These are phyloP conservation scores for Maudiozyma turicensis DNA, from an alignment of 805 yeast species.

Conservation along the genomic window DNA sequence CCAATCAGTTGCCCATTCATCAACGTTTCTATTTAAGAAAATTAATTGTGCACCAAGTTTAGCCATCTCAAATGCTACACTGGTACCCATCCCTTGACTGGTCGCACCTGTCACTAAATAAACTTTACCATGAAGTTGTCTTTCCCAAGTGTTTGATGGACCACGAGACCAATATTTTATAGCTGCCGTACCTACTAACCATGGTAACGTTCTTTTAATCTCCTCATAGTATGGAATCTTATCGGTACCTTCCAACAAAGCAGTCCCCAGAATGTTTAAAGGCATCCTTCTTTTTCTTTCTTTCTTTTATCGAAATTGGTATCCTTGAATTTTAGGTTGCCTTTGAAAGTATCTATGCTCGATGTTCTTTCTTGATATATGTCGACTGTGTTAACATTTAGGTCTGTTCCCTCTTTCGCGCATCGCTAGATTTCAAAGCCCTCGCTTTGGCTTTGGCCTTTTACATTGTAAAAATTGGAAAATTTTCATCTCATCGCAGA, in stretches of 20 bases:
- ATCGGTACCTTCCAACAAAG: slow-evolving; percentile 61
- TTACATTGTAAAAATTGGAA: background rate
- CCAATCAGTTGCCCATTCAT: slow-evolving; percentile 72
- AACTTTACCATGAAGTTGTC: slow-evolving; percentile 87
- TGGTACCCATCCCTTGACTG: slow-evolving; percentile 72
- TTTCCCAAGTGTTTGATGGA: slow-evolving; percentile 76
- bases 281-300: slow-evolving; percentile 49
- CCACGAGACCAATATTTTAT: slow-evolving; percentile 75
- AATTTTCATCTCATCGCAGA: slow-evolving; percentile 15
- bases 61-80: slow-evolving; percentile 66
- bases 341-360: too few species aligned
- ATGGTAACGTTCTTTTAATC: slow-evolving; percentile 50
- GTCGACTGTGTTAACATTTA: too few species aligned
- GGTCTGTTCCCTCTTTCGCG: too few species aligned
- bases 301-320: background rate
- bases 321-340: too few species aligned
- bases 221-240: slow-evolving; percentile 65
- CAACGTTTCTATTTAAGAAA: slow-evolving; percentile 54
- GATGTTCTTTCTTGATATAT: too few species aligned
- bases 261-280: slow-evolving; percentile 63
- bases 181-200: slow-evolving; percentile 35
- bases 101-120: slow-evolving; percentile 88
- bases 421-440: too few species aligned
- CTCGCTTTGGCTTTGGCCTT: too few species aligned
- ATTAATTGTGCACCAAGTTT: slow-evolving; percentile 77